Evolutionary conservation across 2,329 filamentous ascomycete species (phyloP).

Genomic region (Colletotrichum paranaense): DNA sequence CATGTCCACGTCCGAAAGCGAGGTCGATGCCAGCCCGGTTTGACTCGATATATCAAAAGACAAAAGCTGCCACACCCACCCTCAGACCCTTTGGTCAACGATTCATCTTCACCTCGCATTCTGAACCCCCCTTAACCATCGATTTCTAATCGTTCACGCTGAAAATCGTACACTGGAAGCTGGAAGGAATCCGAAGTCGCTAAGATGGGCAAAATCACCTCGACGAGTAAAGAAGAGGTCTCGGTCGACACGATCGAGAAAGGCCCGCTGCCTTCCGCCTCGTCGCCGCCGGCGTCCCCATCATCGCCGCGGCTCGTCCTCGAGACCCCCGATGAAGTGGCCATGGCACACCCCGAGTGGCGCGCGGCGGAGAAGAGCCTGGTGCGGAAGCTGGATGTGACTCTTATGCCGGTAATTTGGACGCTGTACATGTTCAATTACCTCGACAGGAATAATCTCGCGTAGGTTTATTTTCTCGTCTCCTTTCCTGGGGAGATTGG

Average conservation of each 20-base stretch:
- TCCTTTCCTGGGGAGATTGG: no score
- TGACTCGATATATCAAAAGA: neutral
- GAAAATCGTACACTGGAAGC: neutral
- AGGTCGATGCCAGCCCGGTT: neutral
- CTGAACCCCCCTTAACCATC: neutral
- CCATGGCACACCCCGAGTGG: conserved; percentile 27
- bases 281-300: neutral
- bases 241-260: conserved; percentile 8
- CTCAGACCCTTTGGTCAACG: neutral
- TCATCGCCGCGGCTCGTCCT: neutral
- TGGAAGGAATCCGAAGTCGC: neutral
- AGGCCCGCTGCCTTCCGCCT: neutral
- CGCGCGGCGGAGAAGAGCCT: conserved; percentile 26
- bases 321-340: neutral
- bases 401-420: conserved; percentile 37
- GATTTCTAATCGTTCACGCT: no score
- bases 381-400: conserved; percentile 41
- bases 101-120: neutral
- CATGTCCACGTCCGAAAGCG: neutral
- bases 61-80: neutral
- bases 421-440: conserved; percentile 36
- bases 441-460: conserved; percentile 32
- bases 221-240: conserved; percentile 12
- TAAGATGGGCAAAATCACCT: conserved; percentile 6
- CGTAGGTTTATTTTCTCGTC: conserved; percentile 24